These are phyloP conservation scores for Emergomyces pasteurianus DNA, from an alignment of 2,329 filamentous ascomycete species.

Conservation along the genomic window DNA sequence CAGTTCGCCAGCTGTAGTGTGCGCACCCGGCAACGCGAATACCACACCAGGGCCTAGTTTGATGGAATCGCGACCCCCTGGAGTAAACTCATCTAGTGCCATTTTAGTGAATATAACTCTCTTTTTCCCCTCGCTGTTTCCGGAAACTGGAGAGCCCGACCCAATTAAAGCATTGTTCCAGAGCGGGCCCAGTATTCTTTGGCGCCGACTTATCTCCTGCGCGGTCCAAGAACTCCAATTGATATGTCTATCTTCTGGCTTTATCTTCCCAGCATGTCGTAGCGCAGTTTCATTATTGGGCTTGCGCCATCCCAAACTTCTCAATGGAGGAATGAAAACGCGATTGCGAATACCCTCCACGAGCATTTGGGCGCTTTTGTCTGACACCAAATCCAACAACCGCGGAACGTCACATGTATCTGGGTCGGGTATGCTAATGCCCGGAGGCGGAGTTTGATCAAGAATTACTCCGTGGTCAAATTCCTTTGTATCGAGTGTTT, in stretches of 20 bases:
- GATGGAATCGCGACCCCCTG: slow-evolving; percentile 11
- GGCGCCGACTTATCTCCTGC: slow-evolving; percentile 43
- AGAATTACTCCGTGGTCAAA: slow-evolving; percentile 76
- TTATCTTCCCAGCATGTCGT: slow-evolving; percentile 61
- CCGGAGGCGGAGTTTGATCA: slow-evolving; percentile 52
- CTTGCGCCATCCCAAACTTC: slow-evolving; percentile 21
- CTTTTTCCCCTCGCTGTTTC: slow-evolving; percentile 18
- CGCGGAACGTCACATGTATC: slow-evolving; percentile 39
- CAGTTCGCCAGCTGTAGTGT: slow-evolving; percentile 1
- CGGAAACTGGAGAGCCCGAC: neutral
- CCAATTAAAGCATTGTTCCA: slow-evolving; percentile 43
- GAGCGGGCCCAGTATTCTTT: slow-evolving; percentile 51
- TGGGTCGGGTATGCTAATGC: slow-evolving; percentile 35
- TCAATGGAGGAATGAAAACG: slow-evolving; percentile 53
- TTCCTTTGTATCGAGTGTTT: slow-evolving; percentile 63
- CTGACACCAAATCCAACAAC: slow-evolving; percentile 47
- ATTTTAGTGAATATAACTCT: slow-evolving; percentile 23
- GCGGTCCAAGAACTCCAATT: slow-evolving; percentile 45
- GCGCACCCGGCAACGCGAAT: slow-evolving; percentile 3
- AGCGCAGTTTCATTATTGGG: slow-evolving; percentile 19
- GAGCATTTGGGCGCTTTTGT: slow-evolving; percentile 59
- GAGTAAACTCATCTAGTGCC: neutral
- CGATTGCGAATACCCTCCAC: slow-evolving; percentile 50
- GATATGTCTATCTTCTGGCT: slow-evolving; percentile 50
- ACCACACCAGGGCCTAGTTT: neutral